Percentiles rank a stretch among this genome's conserved stretches.
phyloP scores from a whole-genome alignment of 176 grass and related monocot genomes.

The Avena eriantha region DNA sequence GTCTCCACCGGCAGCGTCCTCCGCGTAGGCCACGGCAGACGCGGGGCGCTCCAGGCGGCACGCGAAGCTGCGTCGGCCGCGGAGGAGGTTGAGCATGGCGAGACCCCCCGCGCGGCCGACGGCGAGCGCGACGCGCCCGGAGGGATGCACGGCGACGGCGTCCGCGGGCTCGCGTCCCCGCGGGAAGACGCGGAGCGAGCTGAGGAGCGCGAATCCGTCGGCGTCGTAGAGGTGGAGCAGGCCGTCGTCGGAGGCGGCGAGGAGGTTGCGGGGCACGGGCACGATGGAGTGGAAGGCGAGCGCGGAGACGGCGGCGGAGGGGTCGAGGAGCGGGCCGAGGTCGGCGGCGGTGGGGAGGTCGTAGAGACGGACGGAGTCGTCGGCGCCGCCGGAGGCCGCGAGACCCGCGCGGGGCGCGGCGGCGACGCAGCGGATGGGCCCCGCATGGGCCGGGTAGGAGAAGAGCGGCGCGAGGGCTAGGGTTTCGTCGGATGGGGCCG shows the following conservation, averaged over 20 bases:
- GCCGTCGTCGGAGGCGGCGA: slow-evolving; percentile 85
- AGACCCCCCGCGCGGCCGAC: slow-evolving; percentile 63
- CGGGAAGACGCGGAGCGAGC: slow-evolving; percentile 48
- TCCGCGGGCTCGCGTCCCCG: slow-evolving; percentile 43
- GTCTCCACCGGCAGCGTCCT: slow-evolving; percentile 39
- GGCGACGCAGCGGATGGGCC: slow-evolving; percentile 78
- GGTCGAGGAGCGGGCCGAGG: slow-evolving; percentile 78
- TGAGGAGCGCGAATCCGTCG: slow-evolving; percentile 76
- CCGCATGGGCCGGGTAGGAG: slow-evolving; percentile 79
- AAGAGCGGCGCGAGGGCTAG: slow-evolving; percentile 63
- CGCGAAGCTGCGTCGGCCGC: slow-evolving; percentile 67
- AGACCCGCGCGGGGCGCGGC: slow-evolving; percentile 47
- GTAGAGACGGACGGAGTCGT: slow-evolving; percentile 85
- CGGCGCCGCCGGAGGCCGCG: slow-evolving; percentile 67
- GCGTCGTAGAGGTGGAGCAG: slow-evolving; percentile 78
- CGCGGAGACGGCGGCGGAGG: slow-evolving; percentile 71
- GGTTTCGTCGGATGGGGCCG: not conserved
- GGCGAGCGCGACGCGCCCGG: slow-evolving; percentile 71
- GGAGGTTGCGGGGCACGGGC: slow-evolving; percentile 81
- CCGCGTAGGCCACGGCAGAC: slow-evolving; percentile 51
- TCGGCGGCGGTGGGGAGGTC: slow-evolving; percentile 71
- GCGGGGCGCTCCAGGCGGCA: slow-evolving; percentile 74
- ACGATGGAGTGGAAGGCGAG: slow-evolving; percentile 77
- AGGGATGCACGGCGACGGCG: slow-evolving; percentile 71
- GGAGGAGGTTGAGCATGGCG: slow-evolving; percentile 80